phyloP scores from a whole-genome alignment of 768 basidiomycete genomes.

The Tricholoma terreum region DNA sequence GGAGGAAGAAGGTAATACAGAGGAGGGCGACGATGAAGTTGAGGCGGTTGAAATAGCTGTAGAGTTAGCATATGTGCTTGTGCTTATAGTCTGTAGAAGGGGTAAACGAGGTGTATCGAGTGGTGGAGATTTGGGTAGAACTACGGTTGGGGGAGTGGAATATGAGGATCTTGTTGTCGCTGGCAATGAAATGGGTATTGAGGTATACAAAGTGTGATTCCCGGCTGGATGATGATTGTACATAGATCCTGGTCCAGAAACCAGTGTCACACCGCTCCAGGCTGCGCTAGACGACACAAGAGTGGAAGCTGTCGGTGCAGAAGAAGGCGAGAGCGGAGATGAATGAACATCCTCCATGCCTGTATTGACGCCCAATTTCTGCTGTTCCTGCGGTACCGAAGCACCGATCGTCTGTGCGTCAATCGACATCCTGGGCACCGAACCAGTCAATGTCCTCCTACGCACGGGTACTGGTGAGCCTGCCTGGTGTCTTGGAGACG shows the following conservation, averaged over 20 bases:
- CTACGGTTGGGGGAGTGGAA: not conserved
- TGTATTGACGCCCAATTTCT: not conserved
- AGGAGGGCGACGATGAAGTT: slow-evolving; percentile 2
- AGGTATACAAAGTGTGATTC: not conserved
- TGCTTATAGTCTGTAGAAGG: not conserved
- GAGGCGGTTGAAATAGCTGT: not conserved
- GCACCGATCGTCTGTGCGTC: slow-evolving; percentile 5
- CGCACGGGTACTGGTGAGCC: slow-evolving; percentile 7
- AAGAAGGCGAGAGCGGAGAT: not conserved
- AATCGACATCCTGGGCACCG: slow-evolving; percentile 7
- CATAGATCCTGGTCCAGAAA: not conserved
- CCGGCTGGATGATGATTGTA: not conserved
- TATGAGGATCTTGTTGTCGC: no score
- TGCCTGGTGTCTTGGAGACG: slow-evolving; percentile 5
- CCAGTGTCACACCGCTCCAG: not conserved
- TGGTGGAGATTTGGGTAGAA: not conserved
- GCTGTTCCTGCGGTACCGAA: not conserved
- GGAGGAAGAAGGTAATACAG: not conserved
- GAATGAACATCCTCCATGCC: not conserved
- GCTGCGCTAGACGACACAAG: not conserved
- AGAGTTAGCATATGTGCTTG: not conserved
- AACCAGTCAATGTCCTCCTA: not conserved
- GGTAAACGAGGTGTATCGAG: not conserved
- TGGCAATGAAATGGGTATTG: not conserved
- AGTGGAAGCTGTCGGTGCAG: not conserved